Percentiles rank a stretch among this genome's conserved stretches.
Evolutionary conservation across 116 monocot genomes (phyloP).

Genomic region (Papilionanthe hybrid): DNA sequence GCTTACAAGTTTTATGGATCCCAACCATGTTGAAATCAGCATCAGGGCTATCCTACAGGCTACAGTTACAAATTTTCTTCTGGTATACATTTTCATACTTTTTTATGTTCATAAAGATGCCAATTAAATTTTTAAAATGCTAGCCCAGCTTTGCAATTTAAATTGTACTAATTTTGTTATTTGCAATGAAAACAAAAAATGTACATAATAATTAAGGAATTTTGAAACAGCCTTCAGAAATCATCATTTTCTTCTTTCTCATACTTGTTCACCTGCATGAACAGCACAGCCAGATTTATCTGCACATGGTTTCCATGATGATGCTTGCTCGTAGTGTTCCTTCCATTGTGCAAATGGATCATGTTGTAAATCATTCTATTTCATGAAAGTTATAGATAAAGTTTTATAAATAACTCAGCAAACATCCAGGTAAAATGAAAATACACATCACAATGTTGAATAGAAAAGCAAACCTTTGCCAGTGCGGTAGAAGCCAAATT

Average conservation of each 20-base stretch:
- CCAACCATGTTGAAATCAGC: background rate
- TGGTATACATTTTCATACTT: background rate
- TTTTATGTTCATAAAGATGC: background rate
- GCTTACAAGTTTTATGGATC: background rate
- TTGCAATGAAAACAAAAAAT: background rate
- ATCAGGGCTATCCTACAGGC: background rate
- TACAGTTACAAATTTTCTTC: background rate
- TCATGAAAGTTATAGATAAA: background rate
- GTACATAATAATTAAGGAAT: background rate
- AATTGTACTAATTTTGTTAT: background rate
- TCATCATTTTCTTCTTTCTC: background rate
- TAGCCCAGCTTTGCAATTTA: background rate
- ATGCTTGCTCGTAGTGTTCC: constrained; percentile 33
- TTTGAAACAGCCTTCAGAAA: background rate
- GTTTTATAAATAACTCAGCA: background rate
- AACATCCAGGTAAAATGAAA: background rate
- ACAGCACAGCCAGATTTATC: constrained; percentile 14
- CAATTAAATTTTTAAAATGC: background rate
- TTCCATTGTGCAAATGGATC: constrained; percentile 34
- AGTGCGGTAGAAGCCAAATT: constrained; percentile 33
- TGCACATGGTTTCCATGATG: constrained; percentile 63
- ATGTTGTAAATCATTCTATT: constrained; percentile 29
- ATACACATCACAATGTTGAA: background rate
- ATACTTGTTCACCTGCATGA: background rate
- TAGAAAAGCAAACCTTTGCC: constrained; percentile 27